Conservation (phyloP, 495 filamentous ascomycete genomes). For the Aspergillus avenaceus region DNA sequence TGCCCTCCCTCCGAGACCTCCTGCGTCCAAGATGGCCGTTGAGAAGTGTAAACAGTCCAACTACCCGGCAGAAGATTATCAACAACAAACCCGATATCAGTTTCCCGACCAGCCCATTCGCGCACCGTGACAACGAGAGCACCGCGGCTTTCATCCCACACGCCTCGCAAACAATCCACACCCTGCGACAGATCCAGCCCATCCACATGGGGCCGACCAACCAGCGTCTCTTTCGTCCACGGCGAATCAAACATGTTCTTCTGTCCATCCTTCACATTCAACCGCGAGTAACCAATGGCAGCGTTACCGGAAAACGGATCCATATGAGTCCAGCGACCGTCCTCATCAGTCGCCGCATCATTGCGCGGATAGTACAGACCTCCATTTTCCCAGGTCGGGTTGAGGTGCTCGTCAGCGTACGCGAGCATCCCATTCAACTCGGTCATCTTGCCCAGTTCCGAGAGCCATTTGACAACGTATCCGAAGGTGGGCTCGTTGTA, state of each 20-base stretch:
- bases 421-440: constrained; percentile 20
- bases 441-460: constrained; percentile 20
- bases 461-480: constrained; percentile 25
- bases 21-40: too few species aligned
- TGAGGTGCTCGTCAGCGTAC: constrained; percentile 21
- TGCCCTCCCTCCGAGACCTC: too few species aligned
- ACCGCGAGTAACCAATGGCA: constrained; percentile 24
- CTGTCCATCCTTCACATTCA: constrained; percentile 32
- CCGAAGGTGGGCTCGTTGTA: constrained; percentile 18
- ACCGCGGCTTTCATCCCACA: constrained; percentile 25
- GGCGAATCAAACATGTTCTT: constrained; percentile 33
- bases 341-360: constrained; percentile 15
- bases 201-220: constrained; percentile 21
- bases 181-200: constrained; percentile 20
- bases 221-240: constrained; percentile 21
- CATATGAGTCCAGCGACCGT: constrained; percentile 22
- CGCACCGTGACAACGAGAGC: constrained; percentile 26
- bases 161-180: constrained; percentile 31
- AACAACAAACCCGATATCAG: neutral
- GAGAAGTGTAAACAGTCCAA: too few species aligned
- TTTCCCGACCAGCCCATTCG: constrained; percentile 21
- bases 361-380: constrained; percentile 27
- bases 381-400: constrained; percentile 26
- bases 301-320: constrained; percentile 31
- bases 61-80: too few species aligned